These are phyloP conservation scores for Scalesia atractyloides DNA, from an alignment of 129 eudicot species.

Conservation along the genomic window DNA sequence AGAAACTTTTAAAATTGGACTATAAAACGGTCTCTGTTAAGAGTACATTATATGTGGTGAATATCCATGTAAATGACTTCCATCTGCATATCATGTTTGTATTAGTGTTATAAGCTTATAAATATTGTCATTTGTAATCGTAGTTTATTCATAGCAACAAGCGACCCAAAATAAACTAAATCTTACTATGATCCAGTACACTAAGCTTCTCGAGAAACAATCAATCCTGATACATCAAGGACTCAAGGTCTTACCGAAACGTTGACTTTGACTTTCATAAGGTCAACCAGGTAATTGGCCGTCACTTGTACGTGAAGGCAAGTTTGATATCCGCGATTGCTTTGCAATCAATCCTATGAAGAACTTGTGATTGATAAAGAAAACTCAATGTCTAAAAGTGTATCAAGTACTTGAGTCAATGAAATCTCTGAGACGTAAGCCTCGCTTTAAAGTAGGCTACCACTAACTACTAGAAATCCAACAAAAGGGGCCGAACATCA, in stretches of 20 bases:
- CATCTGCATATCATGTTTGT: too few species aligned
- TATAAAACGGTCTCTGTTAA: too few species aligned
- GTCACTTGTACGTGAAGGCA: slow-evolving; percentile 49
- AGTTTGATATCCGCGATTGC: too few species aligned
- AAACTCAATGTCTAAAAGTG: slow-evolving; percentile 67
- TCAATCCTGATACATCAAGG: slow-evolving; percentile 76
- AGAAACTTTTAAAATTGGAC: too few species aligned
- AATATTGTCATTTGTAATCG: too few species aligned
- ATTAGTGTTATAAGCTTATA: too few species aligned
- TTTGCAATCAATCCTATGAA: slow-evolving; percentile 15
- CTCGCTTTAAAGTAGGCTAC: slow-evolving; percentile 82
- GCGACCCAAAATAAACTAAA: slow-evolving; percentile 76
- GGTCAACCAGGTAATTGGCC: slow-evolving; percentile 65
- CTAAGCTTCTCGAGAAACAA: slow-evolving; percentile 77
- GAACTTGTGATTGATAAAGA: slow-evolving; percentile 42
- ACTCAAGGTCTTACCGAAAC: slow-evolving; percentile 76
- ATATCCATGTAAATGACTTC: too few species aligned
- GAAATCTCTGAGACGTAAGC: slow-evolving; percentile 61
- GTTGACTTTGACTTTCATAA: slow-evolving; percentile 60
- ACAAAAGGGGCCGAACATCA: too few species aligned
- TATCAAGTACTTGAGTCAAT: slow-evolving; percentile 69
- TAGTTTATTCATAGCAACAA: slow-evolving; percentile 35
- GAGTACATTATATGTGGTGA: too few species aligned
- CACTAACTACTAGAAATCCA: background rate
- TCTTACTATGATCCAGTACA: slow-evolving; percentile 66